A percentile compares a stretch with the other conserved stretches of the same genome.
phyloP scores from a whole-genome alignment of 805 yeast genomes.

The Spathaspora passalidarum region DNA sequence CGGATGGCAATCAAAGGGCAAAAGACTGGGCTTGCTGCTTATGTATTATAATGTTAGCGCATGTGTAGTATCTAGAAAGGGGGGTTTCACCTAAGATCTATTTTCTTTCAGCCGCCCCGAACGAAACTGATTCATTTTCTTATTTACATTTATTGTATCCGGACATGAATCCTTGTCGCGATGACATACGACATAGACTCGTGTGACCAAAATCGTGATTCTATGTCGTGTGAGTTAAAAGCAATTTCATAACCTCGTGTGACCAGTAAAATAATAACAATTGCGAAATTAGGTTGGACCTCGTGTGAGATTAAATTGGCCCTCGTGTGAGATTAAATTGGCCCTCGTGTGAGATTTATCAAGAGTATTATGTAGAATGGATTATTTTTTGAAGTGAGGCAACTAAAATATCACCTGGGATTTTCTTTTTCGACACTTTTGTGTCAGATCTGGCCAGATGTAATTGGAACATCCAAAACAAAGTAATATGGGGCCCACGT shows the following conservation, averaged over 20 bases:
- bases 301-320: neutral
- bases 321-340: neutral
- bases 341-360: neutral
- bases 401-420: neutral
- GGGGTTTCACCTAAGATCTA: neutral
- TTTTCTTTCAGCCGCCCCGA: neutral
- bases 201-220: neutral
- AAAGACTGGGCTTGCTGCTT: neutral
- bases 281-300: neutral
- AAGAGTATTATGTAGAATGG: neutral
- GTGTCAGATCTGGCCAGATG: neutral
- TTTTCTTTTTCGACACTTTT: neutral
- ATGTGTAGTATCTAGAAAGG: neutral
- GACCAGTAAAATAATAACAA: neutral
- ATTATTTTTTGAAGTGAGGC: neutral
- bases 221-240: neutral
- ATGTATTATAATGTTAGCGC: neutral
- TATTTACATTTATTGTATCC: neutral
- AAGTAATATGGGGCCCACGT: neutral
- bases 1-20: neutral
- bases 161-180: neutral
- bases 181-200: neutral
- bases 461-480: neutral
- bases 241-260: neutral
- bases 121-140: too few relatives aligned